Conservation (phyloP, 176 grass and related monocot species). For the Musa beccarii region DNA sequence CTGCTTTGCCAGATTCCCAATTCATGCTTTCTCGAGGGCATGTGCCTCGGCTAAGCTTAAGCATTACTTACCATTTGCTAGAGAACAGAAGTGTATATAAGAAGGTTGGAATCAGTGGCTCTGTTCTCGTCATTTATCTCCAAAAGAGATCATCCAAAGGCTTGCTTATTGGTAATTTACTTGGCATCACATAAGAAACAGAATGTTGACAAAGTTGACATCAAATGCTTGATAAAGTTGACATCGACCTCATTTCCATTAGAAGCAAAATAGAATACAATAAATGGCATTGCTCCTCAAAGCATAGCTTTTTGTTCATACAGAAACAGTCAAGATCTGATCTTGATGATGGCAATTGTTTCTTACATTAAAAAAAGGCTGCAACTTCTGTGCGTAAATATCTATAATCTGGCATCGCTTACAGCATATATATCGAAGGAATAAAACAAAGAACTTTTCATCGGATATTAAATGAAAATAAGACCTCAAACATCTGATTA, state of each 20-base stretch:
- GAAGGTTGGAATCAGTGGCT: constrained; percentile 26
- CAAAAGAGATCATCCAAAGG: neutral
- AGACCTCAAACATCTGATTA: neutral
- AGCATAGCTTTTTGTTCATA: neutral
- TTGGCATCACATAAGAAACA: neutral
- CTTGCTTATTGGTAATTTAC: neutral
- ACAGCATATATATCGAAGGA: neutral
- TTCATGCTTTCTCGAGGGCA: neutral
- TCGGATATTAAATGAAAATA: neutral
- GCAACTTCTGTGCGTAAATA: no score
- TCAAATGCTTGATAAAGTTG: neutral
- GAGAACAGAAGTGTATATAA: constrained; percentile 3
- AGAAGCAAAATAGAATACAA: no score
- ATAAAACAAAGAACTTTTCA: neutral
- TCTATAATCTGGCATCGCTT: no score
- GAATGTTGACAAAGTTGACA: neutral
- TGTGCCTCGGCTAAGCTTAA: neutral
- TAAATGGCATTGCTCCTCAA: no score
- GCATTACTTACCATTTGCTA: constrained; percentile 4
- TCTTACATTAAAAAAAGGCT: no score
- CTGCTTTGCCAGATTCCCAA: neutral
- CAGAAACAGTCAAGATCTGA: neutral
- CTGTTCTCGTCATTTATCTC: neutral
- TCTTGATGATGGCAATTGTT: no score
- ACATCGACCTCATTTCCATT: neutral